These are phyloP conservation scores for Colletotrichum sp. DNA, from an alignment of 2,329 filamentous ascomycete genomes.

Conservation along the genomic window DNA sequence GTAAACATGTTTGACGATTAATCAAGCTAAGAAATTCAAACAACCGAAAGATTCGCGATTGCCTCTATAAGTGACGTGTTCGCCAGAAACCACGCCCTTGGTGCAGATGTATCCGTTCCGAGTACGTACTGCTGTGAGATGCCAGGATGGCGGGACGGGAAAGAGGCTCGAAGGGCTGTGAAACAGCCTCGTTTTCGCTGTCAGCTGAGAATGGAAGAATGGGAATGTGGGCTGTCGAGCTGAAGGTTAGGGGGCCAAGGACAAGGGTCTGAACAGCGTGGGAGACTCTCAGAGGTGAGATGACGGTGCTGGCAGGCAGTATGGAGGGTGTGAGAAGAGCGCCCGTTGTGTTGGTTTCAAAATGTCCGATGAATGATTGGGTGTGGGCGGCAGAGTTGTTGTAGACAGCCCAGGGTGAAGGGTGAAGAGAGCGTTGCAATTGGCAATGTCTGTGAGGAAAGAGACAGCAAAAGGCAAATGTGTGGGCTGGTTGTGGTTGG, in stretches of 20 bases:
- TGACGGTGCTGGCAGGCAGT: background rate
- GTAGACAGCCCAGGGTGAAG: background rate
- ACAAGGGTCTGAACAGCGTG: background rate
- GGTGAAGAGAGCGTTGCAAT: background rate
- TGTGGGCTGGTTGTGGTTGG: background rate
- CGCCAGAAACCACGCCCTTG: background rate
- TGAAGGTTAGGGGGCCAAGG: background rate
- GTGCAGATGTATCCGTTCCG: background rate
- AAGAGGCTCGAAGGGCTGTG: background rate
- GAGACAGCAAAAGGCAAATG: background rate
- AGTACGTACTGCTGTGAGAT: background rate
- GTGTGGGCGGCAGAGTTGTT: background rate
- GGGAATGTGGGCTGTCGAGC: background rate
- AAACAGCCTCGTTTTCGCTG: conserved; percentile 18
- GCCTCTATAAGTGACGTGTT: background rate
- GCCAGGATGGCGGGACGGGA: background rate
- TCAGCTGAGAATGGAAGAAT: background rate
- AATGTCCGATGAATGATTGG: background rate
- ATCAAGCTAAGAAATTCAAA: background rate
- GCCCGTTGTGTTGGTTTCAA: background rate
- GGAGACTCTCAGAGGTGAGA: background rate
- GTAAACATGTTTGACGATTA: conserved; percentile 47
- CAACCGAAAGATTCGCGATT: background rate
- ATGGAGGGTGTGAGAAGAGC: background rate
- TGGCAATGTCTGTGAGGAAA: background rate